phyloP scores from a whole-genome alignment of 2,329 filamentous ascomycete species.

The Fonsecaea multimorphosa region DNA sequence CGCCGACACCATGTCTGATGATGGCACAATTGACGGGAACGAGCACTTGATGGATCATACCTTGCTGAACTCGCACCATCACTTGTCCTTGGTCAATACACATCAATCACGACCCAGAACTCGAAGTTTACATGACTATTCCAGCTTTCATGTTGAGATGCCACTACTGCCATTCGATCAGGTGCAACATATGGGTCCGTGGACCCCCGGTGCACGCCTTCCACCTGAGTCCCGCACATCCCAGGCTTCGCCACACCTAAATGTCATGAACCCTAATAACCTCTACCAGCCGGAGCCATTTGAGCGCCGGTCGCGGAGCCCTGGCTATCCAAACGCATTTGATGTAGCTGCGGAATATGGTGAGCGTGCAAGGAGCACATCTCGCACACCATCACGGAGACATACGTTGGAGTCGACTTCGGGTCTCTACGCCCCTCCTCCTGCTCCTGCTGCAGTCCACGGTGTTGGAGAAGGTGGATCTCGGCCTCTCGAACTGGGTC shows the following conservation, averaged over 20 bases:
- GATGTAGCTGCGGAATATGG: conserved; percentile 29
- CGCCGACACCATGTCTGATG: conserved; percentile 40
- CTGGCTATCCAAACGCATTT: conserved; percentile 20
- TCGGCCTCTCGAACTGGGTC: conserved; percentile 27
- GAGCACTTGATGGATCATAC: conserved; percentile 37
- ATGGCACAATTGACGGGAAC: conserved; percentile 40
- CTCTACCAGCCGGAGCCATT: conserved; percentile 22
- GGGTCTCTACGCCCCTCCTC: conserved; percentile 28
- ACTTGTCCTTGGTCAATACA: conserved; percentile 30
- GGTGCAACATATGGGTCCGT: conserved; percentile 36
- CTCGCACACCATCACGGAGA: conserved; percentile 35
- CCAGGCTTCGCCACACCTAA: conserved; percentile 27
- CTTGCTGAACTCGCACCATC: conserved; percentile 30
- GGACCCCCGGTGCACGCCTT: conserved; percentile 35
- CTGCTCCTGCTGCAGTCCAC: conserved; percentile 29
- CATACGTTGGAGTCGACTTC: conserved; percentile 35
- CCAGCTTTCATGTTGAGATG: conserved; percentile 40
- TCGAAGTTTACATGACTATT: conserved; percentile 39
- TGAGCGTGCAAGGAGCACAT: conserved; percentile 32
- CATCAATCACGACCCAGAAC: conserved; percentile 33
- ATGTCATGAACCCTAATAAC: conserved; percentile 20
- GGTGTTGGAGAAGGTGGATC: conserved; percentile 26
- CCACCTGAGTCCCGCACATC: conserved; percentile 30
- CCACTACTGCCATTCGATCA: conserved; percentile 37
- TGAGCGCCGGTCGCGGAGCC: conserved; percentile 32